Conservation (phyloP, 2,329 filamentous ascomycete species). For the Clonostachys solani region DNA sequence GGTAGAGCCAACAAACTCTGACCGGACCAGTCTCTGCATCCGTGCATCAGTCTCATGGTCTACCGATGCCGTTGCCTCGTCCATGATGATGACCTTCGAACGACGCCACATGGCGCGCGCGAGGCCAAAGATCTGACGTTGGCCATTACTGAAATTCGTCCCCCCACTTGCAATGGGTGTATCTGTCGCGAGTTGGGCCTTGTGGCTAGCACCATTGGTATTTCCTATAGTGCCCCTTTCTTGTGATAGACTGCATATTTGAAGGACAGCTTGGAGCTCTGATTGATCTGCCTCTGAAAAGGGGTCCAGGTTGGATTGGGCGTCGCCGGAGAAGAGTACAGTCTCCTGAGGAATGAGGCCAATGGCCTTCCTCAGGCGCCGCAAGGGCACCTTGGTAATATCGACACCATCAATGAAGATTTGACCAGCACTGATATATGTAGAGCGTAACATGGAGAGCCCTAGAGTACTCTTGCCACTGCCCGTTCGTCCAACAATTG, state of each 20-base stretch:
- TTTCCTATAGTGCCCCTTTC: neutral
- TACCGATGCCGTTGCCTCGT: slow-evolving; percentile 68
- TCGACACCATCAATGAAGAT: slow-evolving; percentile 67
- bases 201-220: neutral
- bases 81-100: slow-evolving; percentile 17
- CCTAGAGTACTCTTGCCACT: slow-evolving; percentile 68
- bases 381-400: slow-evolving; percentile 60
- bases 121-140: slow-evolving; percentile 65
- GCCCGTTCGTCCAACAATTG: slow-evolving; percentile 88
- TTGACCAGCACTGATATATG: slow-evolving; percentile 67
- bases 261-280: slow-evolving; percentile 59
- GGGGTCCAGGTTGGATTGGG: slow-evolving; percentile 68
- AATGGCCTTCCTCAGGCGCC: slow-evolving; percentile 60
- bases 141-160: slow-evolving; percentile 64
- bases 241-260: slow-evolving; percentile 47
- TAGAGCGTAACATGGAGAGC: slow-evolving; percentile 81
- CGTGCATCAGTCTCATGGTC: slow-evolving; percentile 65
- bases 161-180: slow-evolving; percentile 52
- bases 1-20: slow-evolving; percentile 59
- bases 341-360: slow-evolving; percentile 69
- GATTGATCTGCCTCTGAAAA: slow-evolving; percentile 61
- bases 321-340: slow-evolving; percentile 68
- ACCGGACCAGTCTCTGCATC: slow-evolving; percentile 63
- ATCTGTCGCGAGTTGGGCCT: slow-evolving; percentile 7
- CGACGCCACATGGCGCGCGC: slow-evolving; percentile 44